Evolutionary conservation across 208 protist genomes (phyloP).

Genomic region (Novymonas esmeraldas): DNA sequence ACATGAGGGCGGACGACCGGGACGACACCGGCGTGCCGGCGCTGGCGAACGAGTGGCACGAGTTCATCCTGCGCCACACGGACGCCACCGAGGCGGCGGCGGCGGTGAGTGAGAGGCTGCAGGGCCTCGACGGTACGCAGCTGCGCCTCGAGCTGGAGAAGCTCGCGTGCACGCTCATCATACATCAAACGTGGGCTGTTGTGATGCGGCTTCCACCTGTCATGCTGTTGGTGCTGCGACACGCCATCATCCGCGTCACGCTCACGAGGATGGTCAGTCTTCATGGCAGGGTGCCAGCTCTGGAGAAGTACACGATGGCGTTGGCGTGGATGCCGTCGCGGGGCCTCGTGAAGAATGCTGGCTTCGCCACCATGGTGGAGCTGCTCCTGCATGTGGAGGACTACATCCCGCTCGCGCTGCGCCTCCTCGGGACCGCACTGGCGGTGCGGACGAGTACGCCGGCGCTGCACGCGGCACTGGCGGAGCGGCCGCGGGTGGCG

Average conservation of each 20-base stretch:
- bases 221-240: slow-evolving; percentile 38
- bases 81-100: not conserved
- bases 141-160: slow-evolving; percentile 2
- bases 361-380: slow-evolving; percentile 58
- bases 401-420: slow-evolving; percentile 47
- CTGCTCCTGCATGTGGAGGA: slow-evolving; percentile 50
- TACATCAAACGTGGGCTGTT: not conserved
- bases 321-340: slow-evolving; percentile 57
- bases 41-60: not conserved
- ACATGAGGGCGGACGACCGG: no score
- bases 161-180: slow-evolving; percentile 5
- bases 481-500: slow-evolving; percentile 27
- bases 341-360: slow-evolving; percentile 56
- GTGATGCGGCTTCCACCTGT: not conserved
- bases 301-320: slow-evolving; percentile 31
- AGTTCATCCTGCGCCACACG: not conserved
- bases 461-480: slow-evolving; percentile 41
- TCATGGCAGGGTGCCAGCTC: slow-evolving; percentile 21
- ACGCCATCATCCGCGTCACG: slow-evolving; percentile 60
- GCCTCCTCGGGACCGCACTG: slow-evolving; percentile 16
- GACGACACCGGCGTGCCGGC: not conserved
- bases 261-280: slow-evolving; percentile 38
- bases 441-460: not conserved
- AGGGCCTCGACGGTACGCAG: not conserved
- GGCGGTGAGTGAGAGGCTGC: slow-evolving; percentile 44